A percentile compares a stretch with the other conserved stretches of the same genome.
Conservation (phyloP, 1,284 basidiomycete genomes). For the Cryptococcus maquisensis region DNA sequence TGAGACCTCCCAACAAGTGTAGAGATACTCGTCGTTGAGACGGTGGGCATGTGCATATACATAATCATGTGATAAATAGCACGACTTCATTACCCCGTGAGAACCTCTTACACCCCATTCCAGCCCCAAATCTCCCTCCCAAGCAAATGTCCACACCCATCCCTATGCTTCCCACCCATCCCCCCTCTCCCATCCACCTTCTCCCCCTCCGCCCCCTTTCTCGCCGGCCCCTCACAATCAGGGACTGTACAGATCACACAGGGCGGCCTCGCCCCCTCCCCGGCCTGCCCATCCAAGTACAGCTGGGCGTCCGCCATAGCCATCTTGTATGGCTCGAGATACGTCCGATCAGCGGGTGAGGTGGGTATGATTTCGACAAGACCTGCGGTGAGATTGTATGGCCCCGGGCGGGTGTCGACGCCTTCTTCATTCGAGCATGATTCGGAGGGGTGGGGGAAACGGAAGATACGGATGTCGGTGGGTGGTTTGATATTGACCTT, state of each 20-base stretch:
- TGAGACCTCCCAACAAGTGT: too few relatives aligned
- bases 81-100: background rate
- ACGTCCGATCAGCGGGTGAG: slow-evolving; percentile 15
- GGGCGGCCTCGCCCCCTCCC: slow-evolving; percentile 16
- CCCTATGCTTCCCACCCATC: slow-evolving; percentile 34
- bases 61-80: background rate
- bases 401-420: slow-evolving; percentile 9
- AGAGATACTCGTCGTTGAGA: too few relatives aligned
- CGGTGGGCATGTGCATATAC: too few relatives aligned
- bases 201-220: slow-evolving; percentile 44
- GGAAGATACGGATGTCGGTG: slow-evolving; percentile 39
- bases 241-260: slow-evolving; percentile 43
- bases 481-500: slow-evolving; percentile 26
- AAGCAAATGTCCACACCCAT: slow-evolving; percentile 45
- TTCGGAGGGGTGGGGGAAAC: slow-evolving; percentile 39
- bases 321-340: slow-evolving; percentile 31
- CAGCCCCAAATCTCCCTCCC: slow-evolving; percentile 45
- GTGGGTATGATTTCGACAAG: slow-evolving; percentile 33
- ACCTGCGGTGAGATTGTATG: slow-evolving; percentile 29
- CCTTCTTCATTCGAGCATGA: background rate
- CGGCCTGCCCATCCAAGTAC: slow-evolving; percentile 24
- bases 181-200: slow-evolving; percentile 45
- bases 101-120: slow-evolving; percentile 18
- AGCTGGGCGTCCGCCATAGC: slow-evolving; percentile 33
- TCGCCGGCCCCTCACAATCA: slow-evolving; percentile 45